Conservation (phyloP, 805 yeast species). For the Sungouiella blattae region DNA sequence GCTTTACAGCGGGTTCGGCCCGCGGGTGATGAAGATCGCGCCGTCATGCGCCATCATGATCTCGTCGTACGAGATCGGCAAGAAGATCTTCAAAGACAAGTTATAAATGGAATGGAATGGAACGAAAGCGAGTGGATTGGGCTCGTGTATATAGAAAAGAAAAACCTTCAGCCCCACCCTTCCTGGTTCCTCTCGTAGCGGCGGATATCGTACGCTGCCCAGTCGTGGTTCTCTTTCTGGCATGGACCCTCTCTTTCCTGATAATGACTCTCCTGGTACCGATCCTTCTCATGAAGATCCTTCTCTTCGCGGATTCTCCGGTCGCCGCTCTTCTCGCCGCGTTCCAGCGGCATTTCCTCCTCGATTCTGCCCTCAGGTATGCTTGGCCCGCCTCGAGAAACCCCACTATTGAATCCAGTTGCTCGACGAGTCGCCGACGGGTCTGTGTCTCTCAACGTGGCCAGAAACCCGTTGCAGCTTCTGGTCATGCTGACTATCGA, state of each 20-base stretch:
- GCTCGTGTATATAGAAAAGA: neutral
- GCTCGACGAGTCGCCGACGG: neutral
- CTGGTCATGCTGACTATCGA: conserved; percentile 2
- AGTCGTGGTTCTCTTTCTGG: neutral
- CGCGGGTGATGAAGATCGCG: conserved; percentile 86
- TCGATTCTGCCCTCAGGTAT: too few species aligned
- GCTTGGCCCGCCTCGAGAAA: neutral
- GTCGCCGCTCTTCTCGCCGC: neutral
- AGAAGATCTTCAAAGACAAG: conserved; percentile 42
- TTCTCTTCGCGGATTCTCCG: neutral
- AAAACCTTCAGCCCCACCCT: conserved; percentile 8
- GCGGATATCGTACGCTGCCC: conserved; percentile 6
- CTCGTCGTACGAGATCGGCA: conserved; percentile 87
- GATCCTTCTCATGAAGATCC: neutral
- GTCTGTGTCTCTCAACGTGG: conserved; percentile 1
- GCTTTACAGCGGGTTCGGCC: conserved; percentile 81
- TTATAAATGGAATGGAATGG: too few species aligned
- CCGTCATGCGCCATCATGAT: conserved; percentile 99
- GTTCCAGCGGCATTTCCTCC: too few species aligned
- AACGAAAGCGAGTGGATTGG: too few species aligned
- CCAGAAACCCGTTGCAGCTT: conserved; percentile 1
- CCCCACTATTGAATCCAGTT: neutral
- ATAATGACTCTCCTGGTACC: too few species aligned
- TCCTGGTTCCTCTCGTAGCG: conserved; percentile 12
- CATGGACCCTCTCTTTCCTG: neutral